These are phyloP conservation scores for Diaporthe ampelina DNA, from an alignment of 2,329 filamentous ascomycete species.

Conservation along the genomic window DNA sequence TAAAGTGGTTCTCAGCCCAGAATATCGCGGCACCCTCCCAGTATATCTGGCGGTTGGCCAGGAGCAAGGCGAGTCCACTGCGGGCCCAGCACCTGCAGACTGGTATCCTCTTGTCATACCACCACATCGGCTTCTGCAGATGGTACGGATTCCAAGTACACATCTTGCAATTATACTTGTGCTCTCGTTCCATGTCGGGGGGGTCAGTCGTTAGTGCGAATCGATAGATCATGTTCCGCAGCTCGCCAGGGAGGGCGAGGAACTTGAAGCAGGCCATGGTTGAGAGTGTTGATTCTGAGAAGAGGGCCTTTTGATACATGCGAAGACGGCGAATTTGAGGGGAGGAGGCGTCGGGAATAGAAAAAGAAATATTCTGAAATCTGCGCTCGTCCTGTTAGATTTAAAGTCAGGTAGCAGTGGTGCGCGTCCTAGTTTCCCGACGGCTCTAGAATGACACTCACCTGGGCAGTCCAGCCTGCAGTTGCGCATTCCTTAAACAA, in stretches of 20 bases:
- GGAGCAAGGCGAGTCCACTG: not conserved
- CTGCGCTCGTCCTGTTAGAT: too few relatives aligned
- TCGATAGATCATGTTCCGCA: not conserved
- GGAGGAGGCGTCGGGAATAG: too few relatives aligned
- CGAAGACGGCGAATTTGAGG: too few relatives aligned
- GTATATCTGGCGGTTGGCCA: not conserved
- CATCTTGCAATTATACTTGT: not conserved
- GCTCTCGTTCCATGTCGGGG: not conserved
- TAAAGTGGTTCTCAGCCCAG: constrained; percentile 7
- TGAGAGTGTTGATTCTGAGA: not conserved
- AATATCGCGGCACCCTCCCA: not conserved
- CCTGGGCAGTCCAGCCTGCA: too few relatives aligned
- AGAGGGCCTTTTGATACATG: too few relatives aligned
- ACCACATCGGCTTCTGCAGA: not conserved
- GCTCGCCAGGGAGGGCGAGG: not conserved
- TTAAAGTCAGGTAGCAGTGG: too few relatives aligned
- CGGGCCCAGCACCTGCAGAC: not conserved
- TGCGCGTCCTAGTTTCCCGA: too few relatives aligned
- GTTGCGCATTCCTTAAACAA: too few relatives aligned
- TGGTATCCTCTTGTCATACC: fast-evolving
- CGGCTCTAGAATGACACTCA: too few relatives aligned
- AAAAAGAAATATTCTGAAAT: too few relatives aligned
- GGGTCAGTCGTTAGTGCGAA: not conserved
- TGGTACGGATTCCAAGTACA: not conserved
- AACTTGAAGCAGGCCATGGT: not conserved